A percentile compares a stretch with the other conserved stretches of the same genome.
Conservation (phyloP, 805 yeast species). For the Grigorovia humatica region DNA sequence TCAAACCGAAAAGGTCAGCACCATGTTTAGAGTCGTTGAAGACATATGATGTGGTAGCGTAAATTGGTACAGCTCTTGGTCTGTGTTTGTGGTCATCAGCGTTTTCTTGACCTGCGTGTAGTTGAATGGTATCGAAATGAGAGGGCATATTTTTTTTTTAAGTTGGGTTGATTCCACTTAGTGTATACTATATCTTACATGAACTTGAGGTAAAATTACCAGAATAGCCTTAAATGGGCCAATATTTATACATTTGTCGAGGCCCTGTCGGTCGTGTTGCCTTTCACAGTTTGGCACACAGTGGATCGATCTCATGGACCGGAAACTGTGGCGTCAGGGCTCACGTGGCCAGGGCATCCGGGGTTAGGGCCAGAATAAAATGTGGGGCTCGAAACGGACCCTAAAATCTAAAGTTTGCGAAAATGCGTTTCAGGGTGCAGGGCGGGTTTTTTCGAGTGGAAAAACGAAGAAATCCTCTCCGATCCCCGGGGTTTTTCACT, state of each 20-base stretch:
- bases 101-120: conserved; percentile 90
- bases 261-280: not conserved
- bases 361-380: not conserved
- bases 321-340: not conserved
- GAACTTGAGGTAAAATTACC: no score
- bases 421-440: no score
- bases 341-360: not conserved
- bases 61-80: conserved; percentile 88
- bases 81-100: conserved; percentile 45
- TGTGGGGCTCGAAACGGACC: not conserved
- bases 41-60: conserved; percentile 82
- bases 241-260: not conserved
- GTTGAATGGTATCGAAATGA: conserved; percentile 82
- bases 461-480: no score
- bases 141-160: conserved; percentile 33
- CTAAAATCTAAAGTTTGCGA: not conserved
- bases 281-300: not conserved
- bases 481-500: not conserved
- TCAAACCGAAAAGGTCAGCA: conserved; percentile 77
- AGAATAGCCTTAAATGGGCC: not conserved
- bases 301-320: not conserved
- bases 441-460: no score
- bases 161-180: not conserved
- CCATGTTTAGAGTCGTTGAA: conserved; percentile 87
- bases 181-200: no score